phyloP scores from a whole-genome alignment of 2,329 filamentous ascomycete species.

The Thermoascus crustaceus region DNA sequence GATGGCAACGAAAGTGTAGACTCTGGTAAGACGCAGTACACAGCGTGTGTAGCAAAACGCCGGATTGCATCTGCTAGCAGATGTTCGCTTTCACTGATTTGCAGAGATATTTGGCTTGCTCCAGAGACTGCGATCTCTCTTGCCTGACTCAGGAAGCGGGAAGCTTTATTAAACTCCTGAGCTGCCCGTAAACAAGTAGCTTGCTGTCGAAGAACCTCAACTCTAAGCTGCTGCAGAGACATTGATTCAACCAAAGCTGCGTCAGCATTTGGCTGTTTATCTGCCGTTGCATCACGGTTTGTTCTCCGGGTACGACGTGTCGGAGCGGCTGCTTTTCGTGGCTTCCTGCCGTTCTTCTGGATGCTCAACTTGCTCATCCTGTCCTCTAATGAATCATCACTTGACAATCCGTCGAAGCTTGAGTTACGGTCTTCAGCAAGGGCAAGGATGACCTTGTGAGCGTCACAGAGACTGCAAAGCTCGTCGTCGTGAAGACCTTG shows the following conservation, averaged over 20 bases:
- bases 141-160: slow-evolving; percentile 41
- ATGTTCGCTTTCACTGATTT: slow-evolving; percentile 30
- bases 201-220: slow-evolving; percentile 44
- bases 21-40: slow-evolving; percentile 84
- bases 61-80: slow-evolving; percentile 32
- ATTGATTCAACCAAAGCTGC: slow-evolving; percentile 26
- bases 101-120: slow-evolving; percentile 55
- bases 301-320: slow-evolving; percentile 24
- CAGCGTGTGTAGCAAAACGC: slow-evolving; percentile 64
- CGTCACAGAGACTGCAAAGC: slow-evolving; percentile 40
- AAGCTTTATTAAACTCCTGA: slow-evolving; percentile 50
- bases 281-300: slow-evolving; percentile 16
- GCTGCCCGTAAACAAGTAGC: slow-evolving; percentile 40
- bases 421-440: slow-evolving; percentile 28
- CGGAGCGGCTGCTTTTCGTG: slow-evolving; percentile 16
- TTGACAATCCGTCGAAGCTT: too few relatives aligned
- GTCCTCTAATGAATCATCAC: too few relatives aligned
- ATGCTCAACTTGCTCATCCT: slow-evolving; percentile 37
- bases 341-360: slow-evolving; percentile 16
- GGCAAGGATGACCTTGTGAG: slow-evolving; percentile 38
- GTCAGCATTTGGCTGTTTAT: slow-evolving; percentile 10
- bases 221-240: slow-evolving; percentile 37
- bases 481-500: slow-evolving; percentile 42
- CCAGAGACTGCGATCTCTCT: slow-evolving; percentile 29
- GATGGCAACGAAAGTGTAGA: slow-evolving; percentile 85